Evolutionary conservation across 2,329 filamentous ascomycete species (phyloP), one percentile per base, ranked within the genome.

Genomic region (Botrytis tulipae): DNA sequence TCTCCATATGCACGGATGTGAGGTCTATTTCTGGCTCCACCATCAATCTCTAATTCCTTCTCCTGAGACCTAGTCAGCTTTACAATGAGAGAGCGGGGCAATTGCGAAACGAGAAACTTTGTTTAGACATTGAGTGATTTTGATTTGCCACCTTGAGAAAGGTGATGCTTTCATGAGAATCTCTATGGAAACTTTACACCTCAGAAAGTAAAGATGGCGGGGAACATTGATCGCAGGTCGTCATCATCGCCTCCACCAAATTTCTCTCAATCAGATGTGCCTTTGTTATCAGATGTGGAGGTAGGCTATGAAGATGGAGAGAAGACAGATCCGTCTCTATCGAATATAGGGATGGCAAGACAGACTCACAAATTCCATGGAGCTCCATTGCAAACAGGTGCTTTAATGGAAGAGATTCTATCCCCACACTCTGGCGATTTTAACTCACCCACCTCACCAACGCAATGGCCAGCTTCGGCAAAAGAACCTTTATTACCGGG

Each of bases 41-140:
- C 72, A 73, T 18, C 74, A 54, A 67, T 54, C 32, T 66, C 9
- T 66, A 35, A 75, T 70, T 75, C 75, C 60, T 16, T 73, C 44
- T 74, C 73, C 59, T 73, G 66, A 67, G 20, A 63, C 62, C 32
- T 29, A 25, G 40, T 18, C 60, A 32, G 46, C 29, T 57, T 54
- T 8, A 71, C 25, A 32, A 46, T 71, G n/a, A 46, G 32, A 32
- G 22, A 25, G 20, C 54, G 18, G 66, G 5, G 48, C 35, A n/a
- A 42, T 44, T 44, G 7, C 14, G 44, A 66, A 71, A 66, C 44
- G 57, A 46, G 46, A 51, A 29, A 71, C 35, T 57, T 20, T 8
- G 22, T 35, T 40, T 40, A 35, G 32, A 57, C 35, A 63, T 20
- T 57, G 32, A 25, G 44, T 20, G 32, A 37, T 71, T 35, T 42